phyloP scores from a whole-genome alignment of 108 stramenopile species.

The Seminavis robusta region DNA sequence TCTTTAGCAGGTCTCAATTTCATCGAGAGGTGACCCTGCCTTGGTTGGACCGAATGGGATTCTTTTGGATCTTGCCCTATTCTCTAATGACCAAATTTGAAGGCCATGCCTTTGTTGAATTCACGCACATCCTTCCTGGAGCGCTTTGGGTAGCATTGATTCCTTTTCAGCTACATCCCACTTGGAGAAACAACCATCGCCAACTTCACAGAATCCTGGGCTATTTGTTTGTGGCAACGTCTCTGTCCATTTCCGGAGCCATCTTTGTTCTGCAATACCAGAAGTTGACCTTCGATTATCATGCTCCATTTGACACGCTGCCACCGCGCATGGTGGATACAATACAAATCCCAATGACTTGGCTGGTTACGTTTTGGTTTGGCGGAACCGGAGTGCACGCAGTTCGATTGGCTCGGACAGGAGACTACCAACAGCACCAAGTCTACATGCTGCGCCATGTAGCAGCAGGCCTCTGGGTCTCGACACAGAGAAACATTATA shows the following conservation, averaged over 20 bases:
- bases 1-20: neutral
- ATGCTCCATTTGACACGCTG: too few species aligned
- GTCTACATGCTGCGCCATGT: too few species aligned
- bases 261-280: slow-evolving; percentile 6
- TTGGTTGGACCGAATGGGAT: neutral
- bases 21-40: neutral
- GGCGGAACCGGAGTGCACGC: too few species aligned
- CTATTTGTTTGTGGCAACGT: slow-evolving; percentile 10
- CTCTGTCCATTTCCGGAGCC: slow-evolving; percentile 8
- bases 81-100: slow-evolving; percentile 9
- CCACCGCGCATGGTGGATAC: too few species aligned
- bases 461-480: too few species aligned
- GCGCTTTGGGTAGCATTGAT: slow-evolving; percentile 12
- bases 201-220: slow-evolving; percentile 5
- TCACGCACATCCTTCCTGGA: slow-evolving; percentile 16
- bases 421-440: too few species aligned
- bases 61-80: neutral
- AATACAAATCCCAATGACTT: too few species aligned
- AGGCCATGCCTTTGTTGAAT: slow-evolving; percentile 14
- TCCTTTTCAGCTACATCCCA: slow-evolving; percentile 24
- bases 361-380: too few species aligned
- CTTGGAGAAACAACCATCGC: slow-evolving; percentile 7
- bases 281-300: slow-evolving; percentile 1
- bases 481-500: too few species aligned
- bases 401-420: too few species aligned